A percentile compares a stretch with the other conserved stretches of the same genome.
These are phyloP conservation scores for Colletotrichum simmondsii DNA, from an alignment of 2,329 filamentous ascomycete species.

Conservation along the genomic window DNA sequence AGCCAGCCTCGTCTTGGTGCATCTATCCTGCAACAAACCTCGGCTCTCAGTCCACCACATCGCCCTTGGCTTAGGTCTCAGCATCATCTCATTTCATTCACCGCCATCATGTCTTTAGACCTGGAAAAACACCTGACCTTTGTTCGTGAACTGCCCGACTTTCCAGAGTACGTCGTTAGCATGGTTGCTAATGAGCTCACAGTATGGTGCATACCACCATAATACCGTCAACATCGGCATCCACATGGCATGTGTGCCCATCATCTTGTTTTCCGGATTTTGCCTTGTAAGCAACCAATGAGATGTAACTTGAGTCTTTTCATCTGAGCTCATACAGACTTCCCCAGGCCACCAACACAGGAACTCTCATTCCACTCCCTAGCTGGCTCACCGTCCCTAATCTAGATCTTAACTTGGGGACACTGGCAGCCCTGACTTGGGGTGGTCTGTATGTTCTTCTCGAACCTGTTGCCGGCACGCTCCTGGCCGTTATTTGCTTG, in stretches of 20 bases:
- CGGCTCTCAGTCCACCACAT: conserved; percentile 19
- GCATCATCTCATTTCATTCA: conserved; percentile 6
- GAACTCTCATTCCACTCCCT: conserved; percentile 72
- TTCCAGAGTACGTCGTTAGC: background rate
- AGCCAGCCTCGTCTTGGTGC: conserved; percentile 22
- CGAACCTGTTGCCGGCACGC: conserved; percentile 89
- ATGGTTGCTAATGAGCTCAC: conserved; percentile 28
- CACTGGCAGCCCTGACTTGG: conserved; percentile 74
- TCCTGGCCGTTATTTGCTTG: conserved; percentile 81
- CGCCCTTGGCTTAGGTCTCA: conserved; percentile 16
- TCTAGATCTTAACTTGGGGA: conserved; percentile 74
- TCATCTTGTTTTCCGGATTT: conserved; percentile 78
- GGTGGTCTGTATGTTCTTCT: conserved; percentile 87
- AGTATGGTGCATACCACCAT: conserved; percentile 90
- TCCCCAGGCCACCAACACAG: conserved; percentile 69
- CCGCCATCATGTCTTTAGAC: conserved; percentile 71
- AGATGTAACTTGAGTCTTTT: background rate
- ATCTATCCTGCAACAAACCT: conserved; percentile 31
- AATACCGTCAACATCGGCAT: conserved; percentile 81
- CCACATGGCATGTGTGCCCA: conserved; percentile 82
- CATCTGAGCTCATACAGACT: conserved; percentile 28
- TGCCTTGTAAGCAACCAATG: conserved; percentile 69
- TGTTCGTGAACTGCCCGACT: conserved; percentile 61
- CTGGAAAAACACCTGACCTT: conserved; percentile 86
- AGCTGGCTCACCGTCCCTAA: conserved; percentile 75